These are phyloP conservation scores for Penicillium herquei DNA, from an alignment of 495 filamentous ascomycete species.

Conservation along the genomic window DNA sequence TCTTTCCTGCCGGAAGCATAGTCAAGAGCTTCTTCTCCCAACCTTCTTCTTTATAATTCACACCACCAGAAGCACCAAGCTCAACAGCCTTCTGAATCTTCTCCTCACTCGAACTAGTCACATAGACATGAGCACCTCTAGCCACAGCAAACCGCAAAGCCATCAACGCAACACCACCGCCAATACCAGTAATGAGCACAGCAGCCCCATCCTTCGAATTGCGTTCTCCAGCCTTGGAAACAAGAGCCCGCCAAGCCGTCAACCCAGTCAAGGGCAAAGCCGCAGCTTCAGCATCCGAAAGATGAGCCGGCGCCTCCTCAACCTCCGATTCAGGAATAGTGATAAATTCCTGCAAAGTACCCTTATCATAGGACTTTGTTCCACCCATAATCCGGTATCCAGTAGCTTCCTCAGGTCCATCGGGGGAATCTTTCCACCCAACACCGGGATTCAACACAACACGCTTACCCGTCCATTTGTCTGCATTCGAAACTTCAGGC, in stretches of 20 bases:
- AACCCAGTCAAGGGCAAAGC: slow-evolving; percentile 78
- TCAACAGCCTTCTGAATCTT: slow-evolving; percentile 64
- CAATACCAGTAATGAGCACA: slow-evolving; percentile 74
- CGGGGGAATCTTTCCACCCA: slow-evolving; percentile 70
- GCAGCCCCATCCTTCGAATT: slow-evolving; percentile 60
- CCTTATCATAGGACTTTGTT: slow-evolving; percentile 57
- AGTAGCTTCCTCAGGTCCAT: slow-evolving; percentile 66
- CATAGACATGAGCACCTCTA: slow-evolving; percentile 63
- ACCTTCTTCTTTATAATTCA: slow-evolving; percentile 59
- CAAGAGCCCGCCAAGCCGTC: slow-evolving; percentile 83
- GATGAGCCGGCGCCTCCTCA: slow-evolving; percentile 69
- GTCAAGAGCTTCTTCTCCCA: slow-evolving; percentile 68
- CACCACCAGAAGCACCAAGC: slow-evolving; percentile 68
- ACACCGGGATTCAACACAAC: slow-evolving; percentile 72
- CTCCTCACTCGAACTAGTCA: slow-evolving; percentile 61
- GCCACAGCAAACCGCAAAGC: slow-evolving; percentile 68
- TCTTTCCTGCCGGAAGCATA: slow-evolving; percentile 53
- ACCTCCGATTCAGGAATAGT: slow-evolving; percentile 69
- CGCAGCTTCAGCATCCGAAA: slow-evolving; percentile 70
- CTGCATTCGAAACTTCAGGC: slow-evolving; percentile 41
- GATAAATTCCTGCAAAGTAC: slow-evolving; percentile 70
- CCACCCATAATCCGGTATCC: slow-evolving; percentile 73
- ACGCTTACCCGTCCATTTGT: slow-evolving; percentile 58
- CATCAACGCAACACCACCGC: slow-evolving; percentile 73
- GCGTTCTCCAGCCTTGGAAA: slow-evolving; percentile 61